These are phyloP conservation scores for Teunomyces gatunensis DNA, from an alignment of 805 yeast species.

Conservation along the genomic window DNA sequence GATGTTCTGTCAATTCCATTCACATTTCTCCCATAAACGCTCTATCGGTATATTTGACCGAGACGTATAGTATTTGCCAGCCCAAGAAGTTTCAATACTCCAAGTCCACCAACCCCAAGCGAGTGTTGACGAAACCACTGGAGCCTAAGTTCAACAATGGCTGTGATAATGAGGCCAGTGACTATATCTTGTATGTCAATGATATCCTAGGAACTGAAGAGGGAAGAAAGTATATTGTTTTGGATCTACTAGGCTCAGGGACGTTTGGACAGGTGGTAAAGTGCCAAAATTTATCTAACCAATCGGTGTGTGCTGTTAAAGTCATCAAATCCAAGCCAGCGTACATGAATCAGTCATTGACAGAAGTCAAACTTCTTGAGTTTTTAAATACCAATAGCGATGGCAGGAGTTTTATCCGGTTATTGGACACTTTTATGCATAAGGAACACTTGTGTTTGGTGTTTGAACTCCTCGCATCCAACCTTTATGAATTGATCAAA, in stretches of 20 bases:
- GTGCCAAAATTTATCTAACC: constrained; percentile 77
- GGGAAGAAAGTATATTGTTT: constrained; percentile 80
- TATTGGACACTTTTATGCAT: constrained; percentile 87
- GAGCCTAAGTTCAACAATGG: constrained; percentile 83
- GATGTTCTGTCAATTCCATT: constrained; percentile 62
- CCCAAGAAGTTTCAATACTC: constrained; percentile 75
- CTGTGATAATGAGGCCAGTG: constrained; percentile 81
- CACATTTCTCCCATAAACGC: constrained; percentile 80
- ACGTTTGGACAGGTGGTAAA: constrained; percentile 98
- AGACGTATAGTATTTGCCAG: constrained; percentile 82
- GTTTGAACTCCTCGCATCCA: constrained; percentile 84
- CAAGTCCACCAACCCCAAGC: constrained; percentile 80
- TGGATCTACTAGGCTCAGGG: constrained; percentile 92
- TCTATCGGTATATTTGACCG: constrained; percentile 69
- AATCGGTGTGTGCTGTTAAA: constrained; percentile 90
- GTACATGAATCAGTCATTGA: constrained; percentile 83
- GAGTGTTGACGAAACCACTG: constrained; percentile 90
- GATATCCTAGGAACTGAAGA: constrained; percentile 87
- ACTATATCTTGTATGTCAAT: constrained; percentile 90
- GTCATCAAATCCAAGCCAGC: constrained; percentile 92
- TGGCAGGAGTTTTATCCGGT: constrained; percentile 69
- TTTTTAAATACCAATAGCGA: constrained; percentile 65
- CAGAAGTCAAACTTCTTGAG: constrained; percentile 86
- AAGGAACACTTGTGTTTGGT: constrained; percentile 91
- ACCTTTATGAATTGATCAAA: constrained; percentile 83